Evolutionary conservation across 371 early-diverging fungal species (phyloP).

Genomic region (Catenaria anguillulae): DNA sequence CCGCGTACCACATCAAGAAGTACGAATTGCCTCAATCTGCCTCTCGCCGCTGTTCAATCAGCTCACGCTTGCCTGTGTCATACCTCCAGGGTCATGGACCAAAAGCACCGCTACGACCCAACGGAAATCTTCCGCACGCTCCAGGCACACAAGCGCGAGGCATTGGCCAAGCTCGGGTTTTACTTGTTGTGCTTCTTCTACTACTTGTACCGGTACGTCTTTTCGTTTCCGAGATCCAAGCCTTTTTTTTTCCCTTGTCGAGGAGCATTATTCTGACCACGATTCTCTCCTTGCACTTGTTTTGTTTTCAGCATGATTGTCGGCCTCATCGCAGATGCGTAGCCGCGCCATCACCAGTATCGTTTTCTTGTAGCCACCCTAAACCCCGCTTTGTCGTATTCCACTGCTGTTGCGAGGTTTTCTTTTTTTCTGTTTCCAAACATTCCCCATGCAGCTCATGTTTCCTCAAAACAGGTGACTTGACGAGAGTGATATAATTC

Average conservation of each 20-base stretch:
- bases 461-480: too few species aligned
- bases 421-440: too few species aligned
- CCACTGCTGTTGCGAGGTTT: too few species aligned
- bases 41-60: background rate
- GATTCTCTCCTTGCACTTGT: too few species aligned
- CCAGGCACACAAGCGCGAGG: slow-evolving; percentile 75
- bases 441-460: too few species aligned
- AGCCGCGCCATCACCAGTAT: too few species aligned
- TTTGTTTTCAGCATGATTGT: background rate
- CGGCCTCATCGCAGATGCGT: background rate
- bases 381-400: too few species aligned
- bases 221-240: background rate
- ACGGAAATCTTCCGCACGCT: slow-evolving; percentile 93
- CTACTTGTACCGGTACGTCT: slow-evolving; percentile 53
- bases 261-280: too few species aligned
- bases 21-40: slow-evolving; percentile 21
- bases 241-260: too few species aligned
- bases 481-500: too few species aligned
- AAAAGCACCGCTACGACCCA: slow-evolving; percentile 83
- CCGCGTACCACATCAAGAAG: slow-evolving; percentile 72
- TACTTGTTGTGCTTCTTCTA: slow-evolving; percentile 87
- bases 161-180: slow-evolving; percentile 86
- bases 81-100: slow-evolving; percentile 45
- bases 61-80: background rate
- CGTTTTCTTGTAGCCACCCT: too few species aligned